A percentile compares a stretch with the other conserved stretches of the same genome.
Conservation (phyloP, 192 early-diverging fungal species). For the Chytriomyces confervae region DNA sequence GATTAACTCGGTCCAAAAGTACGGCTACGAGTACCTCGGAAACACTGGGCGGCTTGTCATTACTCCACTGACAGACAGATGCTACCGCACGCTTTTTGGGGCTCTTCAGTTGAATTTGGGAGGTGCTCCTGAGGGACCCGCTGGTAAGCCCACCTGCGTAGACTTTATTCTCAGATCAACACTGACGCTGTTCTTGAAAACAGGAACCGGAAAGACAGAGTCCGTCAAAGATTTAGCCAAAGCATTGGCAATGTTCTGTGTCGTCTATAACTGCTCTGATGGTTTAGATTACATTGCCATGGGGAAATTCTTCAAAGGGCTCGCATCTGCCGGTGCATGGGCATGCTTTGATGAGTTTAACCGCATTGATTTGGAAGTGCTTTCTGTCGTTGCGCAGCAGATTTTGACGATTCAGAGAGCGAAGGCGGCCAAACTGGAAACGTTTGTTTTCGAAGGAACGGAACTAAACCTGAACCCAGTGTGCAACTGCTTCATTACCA, state of each 20-base stretch:
- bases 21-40: conserved; percentile 69
- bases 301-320: conserved; percentile 70
- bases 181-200: conserved; percentile 7
- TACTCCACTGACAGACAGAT: conserved; percentile 65
- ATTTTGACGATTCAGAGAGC: conserved; percentile 68
- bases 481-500: conserved; percentile 65
- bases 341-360: conserved; percentile 70
- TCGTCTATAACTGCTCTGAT: conserved; percentile 70
- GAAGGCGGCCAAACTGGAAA: conserved; percentile 62
- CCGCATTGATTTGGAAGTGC: conserved; percentile 67
- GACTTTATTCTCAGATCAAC: not conserved
- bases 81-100: conserved; percentile 66
- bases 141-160: conserved; percentile 3
- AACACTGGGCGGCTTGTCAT: conserved; percentile 66
- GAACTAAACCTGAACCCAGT: conserved; percentile 62
- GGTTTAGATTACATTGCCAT: conserved; percentile 70
- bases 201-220: conserved; percentile 67
- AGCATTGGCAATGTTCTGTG: conserved; percentile 70
- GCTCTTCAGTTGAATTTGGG: conserved; percentile 66
- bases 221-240: conserved; percentile 69
- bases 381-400: conserved; percentile 69
- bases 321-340: conserved; percentile 69
- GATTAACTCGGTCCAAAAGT: conserved; percentile 69
- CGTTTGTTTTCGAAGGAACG: conserved; percentile 65
- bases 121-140: conserved; percentile 68